Evolutionary conservation across 371 early-diverging fungal genomes (phyloP), one percentile per base, ranked within the genome.

Genomic region (Mucor saturninus): DNA sequence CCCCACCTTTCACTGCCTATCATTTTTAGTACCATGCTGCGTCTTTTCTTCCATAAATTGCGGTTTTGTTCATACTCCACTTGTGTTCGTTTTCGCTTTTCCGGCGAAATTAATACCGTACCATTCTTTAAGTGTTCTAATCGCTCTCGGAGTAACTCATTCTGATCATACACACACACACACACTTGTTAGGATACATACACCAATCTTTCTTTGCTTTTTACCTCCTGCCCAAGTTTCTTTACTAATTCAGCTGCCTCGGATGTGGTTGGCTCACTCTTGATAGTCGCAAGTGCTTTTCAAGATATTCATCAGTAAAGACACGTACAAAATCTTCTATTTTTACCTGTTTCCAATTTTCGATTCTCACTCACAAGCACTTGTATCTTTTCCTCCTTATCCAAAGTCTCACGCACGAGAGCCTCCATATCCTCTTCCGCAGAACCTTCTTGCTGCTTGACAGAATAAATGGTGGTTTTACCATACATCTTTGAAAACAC

Each of bases 31-130:
- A 70, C 71, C 58, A 59, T 58, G 14, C 30, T 38, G 5, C 62
- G 48, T 56, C 66, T 65, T 39, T 66, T 70, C 32, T 59, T 70
- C 71, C 71, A 70, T 15, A 56, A 29, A 5, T 59, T 40, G n/a
- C 53, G 39, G 35, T 59, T 54, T 4, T n/a, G 32, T 15, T 31
- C 51, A 15, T 55, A 58, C 10, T 70, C 62, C 8, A 59, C 61
- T 10, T 70, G 54, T 0, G 45, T 30, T 10, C 63, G 26, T 11
- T 64, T 59, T 52, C 66, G 57, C 35, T 70, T 64, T 31, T 70
- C 71, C 28, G 58, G 53, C 8, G 62, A 52, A 6, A 70, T 59
- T 9, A 66, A n/a, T 11, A 46, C 57, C 13, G 40, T 29, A 4
- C 60, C 60, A 5, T 30, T 28, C 43, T 55, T 58, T 1, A 62